These are phyloP conservation scores for Arthrobotrys entomopaga DNA, from an alignment of 2,329 filamentous ascomycete genomes.

Conservation along the genomic window DNA sequence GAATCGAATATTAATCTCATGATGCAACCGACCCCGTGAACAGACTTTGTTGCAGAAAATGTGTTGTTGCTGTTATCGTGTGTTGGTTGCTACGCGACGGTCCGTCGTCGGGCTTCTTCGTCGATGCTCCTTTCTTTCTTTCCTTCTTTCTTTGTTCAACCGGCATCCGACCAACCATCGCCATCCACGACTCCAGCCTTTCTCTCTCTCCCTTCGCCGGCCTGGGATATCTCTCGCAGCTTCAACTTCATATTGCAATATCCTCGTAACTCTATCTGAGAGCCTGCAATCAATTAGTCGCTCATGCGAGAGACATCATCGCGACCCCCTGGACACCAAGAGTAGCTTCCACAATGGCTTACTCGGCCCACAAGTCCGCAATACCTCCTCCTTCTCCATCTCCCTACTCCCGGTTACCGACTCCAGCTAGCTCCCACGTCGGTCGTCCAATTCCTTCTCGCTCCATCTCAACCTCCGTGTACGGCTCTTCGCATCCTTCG, in stretches of 20 bases:
- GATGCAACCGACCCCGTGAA: background rate
- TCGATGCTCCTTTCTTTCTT: constrained; percentile 18
- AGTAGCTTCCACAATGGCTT: constrained; percentile 39
- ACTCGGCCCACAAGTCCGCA: constrained; percentile 52
- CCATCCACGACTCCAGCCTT: constrained; percentile 31
- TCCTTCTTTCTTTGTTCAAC: background rate
- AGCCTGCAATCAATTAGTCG: background rate
- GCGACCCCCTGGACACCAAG: constrained; percentile 23
- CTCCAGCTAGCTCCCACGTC: constrained; percentile 38
- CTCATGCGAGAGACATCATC: constrained; percentile 26
- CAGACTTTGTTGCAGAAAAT: constrained; percentile 39
- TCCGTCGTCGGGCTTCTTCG: background rate
- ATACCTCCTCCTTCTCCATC: constrained; percentile 50
- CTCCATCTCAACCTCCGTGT: constrained; percentile 33
- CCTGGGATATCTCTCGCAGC: background rate
- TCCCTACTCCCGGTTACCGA: constrained; percentile 48
- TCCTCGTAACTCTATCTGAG: constrained; percentile 14
- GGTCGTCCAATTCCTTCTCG: constrained; percentile 40
- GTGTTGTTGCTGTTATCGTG: constrained; percentile 30
- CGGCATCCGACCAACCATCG: constrained; percentile 44
- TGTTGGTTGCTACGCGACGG: too few relatives aligned
- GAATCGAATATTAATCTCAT: background rate
- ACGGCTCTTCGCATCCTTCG: constrained; percentile 48
- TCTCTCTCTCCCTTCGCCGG: constrained; percentile 5
- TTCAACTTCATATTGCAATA: constrained; percentile 14